Evolutionary conservation across 2,329 filamentous ascomycete species (phyloP).

Genomic region (Escovopsis sp.): DNA sequence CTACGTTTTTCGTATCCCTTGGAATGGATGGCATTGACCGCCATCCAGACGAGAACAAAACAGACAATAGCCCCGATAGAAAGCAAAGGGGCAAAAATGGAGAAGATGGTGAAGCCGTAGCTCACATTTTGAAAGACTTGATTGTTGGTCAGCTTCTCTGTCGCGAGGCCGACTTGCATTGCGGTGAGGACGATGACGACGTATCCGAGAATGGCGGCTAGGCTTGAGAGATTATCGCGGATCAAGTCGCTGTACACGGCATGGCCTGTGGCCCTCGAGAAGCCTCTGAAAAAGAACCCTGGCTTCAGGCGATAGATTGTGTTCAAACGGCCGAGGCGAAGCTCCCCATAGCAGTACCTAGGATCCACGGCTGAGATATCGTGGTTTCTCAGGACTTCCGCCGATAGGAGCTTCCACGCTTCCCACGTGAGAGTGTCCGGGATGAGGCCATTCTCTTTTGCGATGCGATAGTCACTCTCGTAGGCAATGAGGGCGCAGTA

Average conservation of each 20-base stretch:
- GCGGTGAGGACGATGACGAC: slow-evolving; percentile 29
- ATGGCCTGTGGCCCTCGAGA: slow-evolving; percentile 8
- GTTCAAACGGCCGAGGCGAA: slow-evolving; percentile 23
- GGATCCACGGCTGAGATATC: slow-evolving; percentile 15
- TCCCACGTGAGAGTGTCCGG: slow-evolving; percentile 20
- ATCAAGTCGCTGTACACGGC: slow-evolving; percentile 25
- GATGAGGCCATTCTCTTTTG: slow-evolving; percentile 18
- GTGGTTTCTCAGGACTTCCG: slow-evolving; percentile 9
- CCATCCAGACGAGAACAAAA: slow-evolving; percentile 1
- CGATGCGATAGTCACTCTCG: slow-evolving; percentile 23
- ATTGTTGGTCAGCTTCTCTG: slow-evolving; percentile 16
- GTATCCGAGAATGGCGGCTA: slow-evolving; percentile 25
- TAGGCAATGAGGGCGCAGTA: slow-evolving; percentile 22
- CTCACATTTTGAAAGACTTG: slow-evolving; percentile 24
- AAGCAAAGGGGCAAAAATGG: slow-evolving; percentile 24
- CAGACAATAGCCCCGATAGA: slow-evolving; percentile 7
- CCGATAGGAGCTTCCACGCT: slow-evolving; percentile 18
- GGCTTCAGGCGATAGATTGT: slow-evolving; percentile 22
- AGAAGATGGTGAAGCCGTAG: slow-evolving; percentile 33
- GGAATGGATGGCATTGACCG: background rate
- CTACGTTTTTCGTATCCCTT: too few species aligned
- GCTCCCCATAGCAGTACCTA: slow-evolving; percentile 26
- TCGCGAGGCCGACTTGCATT: slow-evolving; percentile 32
- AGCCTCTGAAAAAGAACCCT: slow-evolving; percentile 8
- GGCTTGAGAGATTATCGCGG: slow-evolving; percentile 24